A percentile compares a stretch with the other conserved stretches of the same genome.
Conservation (phyloP, 352 stramenopile species). For the Phytophthora sojae region DNA sequence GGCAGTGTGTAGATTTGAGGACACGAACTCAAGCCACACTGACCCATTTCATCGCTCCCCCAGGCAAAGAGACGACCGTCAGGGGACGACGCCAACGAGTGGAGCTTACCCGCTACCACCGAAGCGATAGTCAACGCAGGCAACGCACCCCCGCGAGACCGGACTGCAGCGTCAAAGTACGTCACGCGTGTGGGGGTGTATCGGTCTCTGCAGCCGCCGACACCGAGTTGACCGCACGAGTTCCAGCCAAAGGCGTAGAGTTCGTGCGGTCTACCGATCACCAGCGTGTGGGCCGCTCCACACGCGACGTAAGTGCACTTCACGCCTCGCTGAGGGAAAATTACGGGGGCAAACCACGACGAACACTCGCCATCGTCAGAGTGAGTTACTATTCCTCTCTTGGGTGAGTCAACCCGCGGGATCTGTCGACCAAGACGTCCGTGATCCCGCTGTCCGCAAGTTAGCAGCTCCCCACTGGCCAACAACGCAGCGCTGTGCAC, state of each 20-base stretch:
- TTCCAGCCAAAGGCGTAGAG: conserved; percentile 73
- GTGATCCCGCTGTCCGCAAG: conserved; percentile 65
- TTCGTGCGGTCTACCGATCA: conserved; percentile 41
- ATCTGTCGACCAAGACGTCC: conserved; percentile 57
- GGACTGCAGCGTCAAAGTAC: conserved; percentile 56
- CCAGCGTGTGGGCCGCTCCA: conserved; percentile 68
- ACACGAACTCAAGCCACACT: conserved; percentile 73
- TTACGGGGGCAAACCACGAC: conserved; percentile 47
- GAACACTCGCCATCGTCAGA: conserved; percentile 28
- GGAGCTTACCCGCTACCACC: conserved; percentile 56
- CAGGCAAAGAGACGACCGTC: conserved; percentile 73
- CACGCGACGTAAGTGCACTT: conserved; percentile 65
- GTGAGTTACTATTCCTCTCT: conserved; percentile 5
- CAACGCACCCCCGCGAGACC: conserved; percentile 1
- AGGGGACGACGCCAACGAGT: conserved; percentile 58
- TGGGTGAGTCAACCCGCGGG: not conserved
- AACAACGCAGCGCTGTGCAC: conserved; percentile 66
- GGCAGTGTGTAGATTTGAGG: conserved; percentile 82
- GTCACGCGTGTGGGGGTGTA: conserved; percentile 41
- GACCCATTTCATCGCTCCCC: conserved; percentile 77
- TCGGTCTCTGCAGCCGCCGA: conserved; percentile 68
- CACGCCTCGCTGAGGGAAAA: conserved; percentile 7
- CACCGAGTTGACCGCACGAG: conserved; percentile 60
- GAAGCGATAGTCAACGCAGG: conserved; percentile 41
- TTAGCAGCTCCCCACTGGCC: conserved; percentile 54